These are phyloP conservation scores for Elaeis oleifera DNA, from an alignment of 202 grass and related monocot species.

Conservation along the genomic window DNA sequence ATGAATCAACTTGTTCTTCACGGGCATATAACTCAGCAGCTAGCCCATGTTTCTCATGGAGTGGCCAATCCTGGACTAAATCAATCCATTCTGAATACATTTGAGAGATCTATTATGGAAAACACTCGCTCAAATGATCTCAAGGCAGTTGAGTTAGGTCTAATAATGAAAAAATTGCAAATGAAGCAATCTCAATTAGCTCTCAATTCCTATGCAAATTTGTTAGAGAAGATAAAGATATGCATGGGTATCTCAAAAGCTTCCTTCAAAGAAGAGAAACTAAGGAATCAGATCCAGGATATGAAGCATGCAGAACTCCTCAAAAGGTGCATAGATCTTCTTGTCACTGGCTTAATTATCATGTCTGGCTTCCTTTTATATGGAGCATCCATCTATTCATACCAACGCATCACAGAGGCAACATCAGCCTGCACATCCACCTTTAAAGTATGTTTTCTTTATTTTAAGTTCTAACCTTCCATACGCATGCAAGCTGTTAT, in stretches of 20 bases:
- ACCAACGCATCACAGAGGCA: slow-evolving; percentile 57
- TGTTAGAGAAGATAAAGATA: slow-evolving; percentile 64
- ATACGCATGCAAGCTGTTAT: background rate
- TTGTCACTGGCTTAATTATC: slow-evolving; percentile 64
- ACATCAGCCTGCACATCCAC: slow-evolving; percentile 48
- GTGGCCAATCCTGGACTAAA: slow-evolving; percentile 32
- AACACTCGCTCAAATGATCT: slow-evolving; percentile 78
- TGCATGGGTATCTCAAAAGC: slow-evolving; percentile 69
- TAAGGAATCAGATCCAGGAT: slow-evolving; percentile 68
- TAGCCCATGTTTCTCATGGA: slow-evolving; percentile 38
- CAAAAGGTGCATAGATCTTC: slow-evolving; percentile 70
- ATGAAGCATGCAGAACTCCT: slow-evolving; percentile 48
- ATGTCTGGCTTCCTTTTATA: slow-evolving; percentile 76
- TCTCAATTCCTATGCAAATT: slow-evolving; percentile 48
- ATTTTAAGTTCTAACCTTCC: background rate
- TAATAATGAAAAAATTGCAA: slow-evolving; percentile 56
- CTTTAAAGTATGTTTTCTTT: slow-evolving; percentile 36
- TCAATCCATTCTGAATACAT: slow-evolving; percentile 50
- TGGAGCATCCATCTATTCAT: slow-evolving; percentile 69
- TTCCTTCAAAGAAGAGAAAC: slow-evolving; percentile 75
- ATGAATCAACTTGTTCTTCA: slow-evolving; percentile 53
- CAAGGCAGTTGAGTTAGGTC: slow-evolving; percentile 71
- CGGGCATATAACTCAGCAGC: slow-evolving; percentile 23
- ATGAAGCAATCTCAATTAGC: slow-evolving; percentile 54
- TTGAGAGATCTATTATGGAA: slow-evolving; percentile 77